Evolutionary conservation across 306 rosid species (phyloP).

Genomic region (Pyrus bretschneideri): DNA sequence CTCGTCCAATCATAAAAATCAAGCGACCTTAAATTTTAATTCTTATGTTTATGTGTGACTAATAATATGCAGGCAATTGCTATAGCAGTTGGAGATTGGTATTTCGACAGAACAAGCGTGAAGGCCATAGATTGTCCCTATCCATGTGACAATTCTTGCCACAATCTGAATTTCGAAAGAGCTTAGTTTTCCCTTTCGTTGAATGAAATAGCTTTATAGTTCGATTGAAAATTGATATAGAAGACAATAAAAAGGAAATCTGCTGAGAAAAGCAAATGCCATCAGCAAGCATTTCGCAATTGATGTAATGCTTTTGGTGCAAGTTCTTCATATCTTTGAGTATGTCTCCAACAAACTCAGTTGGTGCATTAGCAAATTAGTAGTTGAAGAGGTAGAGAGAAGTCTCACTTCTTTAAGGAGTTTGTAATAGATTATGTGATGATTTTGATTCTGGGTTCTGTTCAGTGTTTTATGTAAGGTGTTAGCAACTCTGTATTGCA

Average conservation of each 20-base stretch:
- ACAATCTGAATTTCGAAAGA: slow-evolving; percentile 64
- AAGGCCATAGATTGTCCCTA: slow-evolving; percentile 81
- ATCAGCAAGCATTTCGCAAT: not conserved
- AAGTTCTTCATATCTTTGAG: not conserved
- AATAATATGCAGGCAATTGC: slow-evolving; percentile 63
- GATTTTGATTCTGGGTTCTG: not conserved
- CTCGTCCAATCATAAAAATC: not conserved
- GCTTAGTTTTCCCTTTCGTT: not conserved
- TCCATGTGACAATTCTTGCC: slow-evolving; percentile 87
- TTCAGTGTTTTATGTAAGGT: not conserved
- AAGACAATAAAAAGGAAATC: slow-evolving; percentile 22
- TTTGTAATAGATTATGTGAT: not conserved
- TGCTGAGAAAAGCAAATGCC: not conserved
- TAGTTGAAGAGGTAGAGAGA: not conserved
- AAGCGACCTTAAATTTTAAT: not conserved
- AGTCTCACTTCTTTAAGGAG: not conserved
- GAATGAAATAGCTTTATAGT: slow-evolving; percentile 10
- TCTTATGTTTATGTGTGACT: slow-evolving; percentile 10
- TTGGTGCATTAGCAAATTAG: not conserved
- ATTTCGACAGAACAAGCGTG: slow-evolving; percentile 57
- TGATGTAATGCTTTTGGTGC: not conserved
- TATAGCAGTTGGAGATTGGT: slow-evolving; percentile 90
- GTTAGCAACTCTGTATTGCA: not conserved
- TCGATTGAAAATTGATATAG: slow-evolving; percentile 21
- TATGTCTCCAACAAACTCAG: not conserved